These are phyloP conservation scores for Danielia oregonensis DNA, from an alignment of 805 yeast genomes.

Conservation along the genomic window DNA sequence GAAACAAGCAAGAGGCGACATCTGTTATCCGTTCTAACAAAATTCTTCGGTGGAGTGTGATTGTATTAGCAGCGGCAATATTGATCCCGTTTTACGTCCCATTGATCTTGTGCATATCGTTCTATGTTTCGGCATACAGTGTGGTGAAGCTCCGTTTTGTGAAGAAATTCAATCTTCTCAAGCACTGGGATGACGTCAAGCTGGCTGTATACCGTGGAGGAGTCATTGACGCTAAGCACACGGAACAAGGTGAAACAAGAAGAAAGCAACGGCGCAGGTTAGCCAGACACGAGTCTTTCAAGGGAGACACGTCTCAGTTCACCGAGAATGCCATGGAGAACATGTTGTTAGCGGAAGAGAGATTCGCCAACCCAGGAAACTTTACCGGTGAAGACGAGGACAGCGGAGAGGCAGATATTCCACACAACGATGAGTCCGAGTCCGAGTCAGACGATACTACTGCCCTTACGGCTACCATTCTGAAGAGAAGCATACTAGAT, in stretches of 20 bases:
- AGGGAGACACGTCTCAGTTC: conserved; percentile 38
- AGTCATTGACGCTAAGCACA: conserved; percentile 29
- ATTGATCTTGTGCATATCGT: conserved; percentile 33
- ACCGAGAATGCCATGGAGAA: conserved; percentile 35
- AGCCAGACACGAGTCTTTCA: conserved; percentile 32
- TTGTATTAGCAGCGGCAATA: conserved; percentile 23
- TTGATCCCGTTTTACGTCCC: conserved; percentile 52
- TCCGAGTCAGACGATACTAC: conserved; percentile 1
- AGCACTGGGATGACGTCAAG: conserved; percentile 34
- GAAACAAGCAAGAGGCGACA: conserved; percentile 37
- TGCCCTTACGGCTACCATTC: neutral
- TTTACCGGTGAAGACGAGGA: conserved; percentile 13
- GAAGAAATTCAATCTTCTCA: conserved; percentile 19
- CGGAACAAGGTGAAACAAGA: conserved; percentile 26
- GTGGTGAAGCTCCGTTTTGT: conserved; percentile 32
- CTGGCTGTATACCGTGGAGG: conserved; percentile 28
- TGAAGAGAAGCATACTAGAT: conserved; percentile 11
- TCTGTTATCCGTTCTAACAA: conserved; percentile 30
- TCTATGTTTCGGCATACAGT: conserved; percentile 37
- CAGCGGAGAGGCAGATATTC: conserved; percentile 2
- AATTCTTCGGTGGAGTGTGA: conserved; percentile 19
- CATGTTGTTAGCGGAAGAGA: conserved; percentile 35
- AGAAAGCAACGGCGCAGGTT: conserved; percentile 25
- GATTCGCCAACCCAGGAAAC: conserved; percentile 12
- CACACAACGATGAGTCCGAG: neutral